Conservation (phyloP, 129 eudicot species). For the Lonicera japonica region DNA sequence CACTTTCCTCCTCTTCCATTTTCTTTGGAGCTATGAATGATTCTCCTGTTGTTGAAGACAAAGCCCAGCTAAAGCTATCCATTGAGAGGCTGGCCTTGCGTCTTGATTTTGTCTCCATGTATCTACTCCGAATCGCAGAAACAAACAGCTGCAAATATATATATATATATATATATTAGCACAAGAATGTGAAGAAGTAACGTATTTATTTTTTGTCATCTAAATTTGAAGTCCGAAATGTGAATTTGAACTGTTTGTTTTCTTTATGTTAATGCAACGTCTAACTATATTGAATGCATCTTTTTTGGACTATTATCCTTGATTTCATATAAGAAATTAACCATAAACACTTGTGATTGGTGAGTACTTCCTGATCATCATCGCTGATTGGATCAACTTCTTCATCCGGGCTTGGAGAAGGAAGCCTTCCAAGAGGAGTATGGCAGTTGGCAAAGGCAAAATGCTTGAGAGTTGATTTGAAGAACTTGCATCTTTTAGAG, state of each 20-base stretch:
- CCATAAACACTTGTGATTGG: background rate
- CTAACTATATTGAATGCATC: too few species aligned
- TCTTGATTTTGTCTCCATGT: conserved; percentile 26
- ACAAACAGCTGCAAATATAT: background rate
- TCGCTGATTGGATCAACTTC: conserved; percentile 28
- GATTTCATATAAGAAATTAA: too few species aligned
- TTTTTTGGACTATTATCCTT: too few species aligned
- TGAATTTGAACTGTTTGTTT: too few species aligned
- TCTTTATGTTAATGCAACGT: too few species aligned
- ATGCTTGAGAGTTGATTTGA: conserved; percentile 46
- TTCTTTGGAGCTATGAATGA: conserved; percentile 16
- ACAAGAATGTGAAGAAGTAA: too few species aligned
- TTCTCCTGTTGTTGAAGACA: conserved; percentile 38
- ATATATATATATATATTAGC: background rate
- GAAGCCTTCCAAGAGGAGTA: conserved; percentile 32
- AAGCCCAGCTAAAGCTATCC: conserved; percentile 46
- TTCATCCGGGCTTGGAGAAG: conserved; percentile 24
- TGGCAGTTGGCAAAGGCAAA: conserved; percentile 44
- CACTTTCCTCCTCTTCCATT: conserved; percentile 16
- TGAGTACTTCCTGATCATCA: conserved; percentile 64
- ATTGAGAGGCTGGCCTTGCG: conserved; percentile 30
- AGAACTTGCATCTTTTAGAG: conserved; percentile 52
- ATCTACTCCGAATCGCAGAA: background rate
- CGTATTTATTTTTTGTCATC: too few species aligned
- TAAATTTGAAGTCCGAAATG: too few species aligned